Percentiles rank a stretch among this genome's conserved stretches.
Conservation (phyloP, 2,329 filamentous ascomycete genomes). For the Clarireedia sp. region DNA sequence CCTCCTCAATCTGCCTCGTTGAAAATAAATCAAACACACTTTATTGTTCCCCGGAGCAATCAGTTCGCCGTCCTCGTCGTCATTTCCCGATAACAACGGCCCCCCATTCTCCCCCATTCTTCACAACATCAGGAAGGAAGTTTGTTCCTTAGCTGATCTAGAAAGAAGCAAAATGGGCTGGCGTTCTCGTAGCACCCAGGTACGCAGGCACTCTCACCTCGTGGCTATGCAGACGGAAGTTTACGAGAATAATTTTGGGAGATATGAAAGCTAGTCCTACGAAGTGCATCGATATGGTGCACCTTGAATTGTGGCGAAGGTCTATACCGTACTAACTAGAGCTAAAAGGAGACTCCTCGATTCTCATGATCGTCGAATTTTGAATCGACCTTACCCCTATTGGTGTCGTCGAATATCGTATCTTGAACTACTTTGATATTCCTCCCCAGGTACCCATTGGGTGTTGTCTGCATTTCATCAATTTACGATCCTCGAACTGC, state of each 20-base stretch:
- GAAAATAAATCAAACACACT: not conserved
- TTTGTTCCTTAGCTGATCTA: too few species aligned
- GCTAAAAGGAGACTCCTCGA: not conserved
- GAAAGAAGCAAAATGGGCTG: too few species aligned
- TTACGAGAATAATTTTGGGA: too few species aligned
- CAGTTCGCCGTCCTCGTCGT: not conserved
- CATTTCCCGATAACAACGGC: not conserved
- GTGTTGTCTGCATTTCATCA: not conserved
- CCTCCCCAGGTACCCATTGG: not conserved
- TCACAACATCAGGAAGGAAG: too few species aligned
- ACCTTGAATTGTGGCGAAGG: too few species aligned
- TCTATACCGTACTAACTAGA: too few species aligned
- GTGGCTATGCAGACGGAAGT: too few species aligned
- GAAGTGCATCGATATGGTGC: too few species aligned
- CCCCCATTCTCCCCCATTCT: not conserved
- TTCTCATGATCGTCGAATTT: not conserved
- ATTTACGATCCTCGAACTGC: not conserved
- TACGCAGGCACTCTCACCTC: too few species aligned
- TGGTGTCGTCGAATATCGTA: not conserved
- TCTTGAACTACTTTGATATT: not conserved
- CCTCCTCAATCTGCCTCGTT: conserved; percentile 1
- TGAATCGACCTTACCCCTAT: not conserved
- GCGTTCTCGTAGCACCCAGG: too few species aligned
- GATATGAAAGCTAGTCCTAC: too few species aligned
- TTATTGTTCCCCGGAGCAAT: not conserved